Conservation (phyloP, 768 basidiomycete genomes). For the Baorangia bicolor region DNA sequence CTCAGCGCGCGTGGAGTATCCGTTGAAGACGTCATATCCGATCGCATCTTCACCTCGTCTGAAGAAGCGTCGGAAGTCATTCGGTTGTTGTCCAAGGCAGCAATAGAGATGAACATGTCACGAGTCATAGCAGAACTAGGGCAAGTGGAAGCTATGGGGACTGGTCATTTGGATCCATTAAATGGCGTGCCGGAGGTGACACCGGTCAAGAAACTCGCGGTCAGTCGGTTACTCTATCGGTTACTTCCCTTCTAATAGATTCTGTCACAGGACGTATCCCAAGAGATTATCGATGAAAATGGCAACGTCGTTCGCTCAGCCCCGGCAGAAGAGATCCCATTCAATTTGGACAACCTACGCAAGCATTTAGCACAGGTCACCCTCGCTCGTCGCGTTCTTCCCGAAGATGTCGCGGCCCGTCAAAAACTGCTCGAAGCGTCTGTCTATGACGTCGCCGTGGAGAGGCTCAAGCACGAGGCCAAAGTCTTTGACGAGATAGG, state of each 20-base stretch:
- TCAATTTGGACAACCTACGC: conserved; percentile 72
- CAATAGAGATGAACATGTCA: conserved; percentile 53
- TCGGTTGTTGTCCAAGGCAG: conserved; percentile 55
- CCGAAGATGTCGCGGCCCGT: conserved; percentile 66
- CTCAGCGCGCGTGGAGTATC: conserved; percentile 51
- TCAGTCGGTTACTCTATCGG: conserved; percentile 15
- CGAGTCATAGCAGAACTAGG: conserved; percentile 56
- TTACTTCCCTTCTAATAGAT: neutral
- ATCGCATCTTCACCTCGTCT: conserved; percentile 53
- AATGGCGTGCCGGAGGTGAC: conserved; percentile 56
- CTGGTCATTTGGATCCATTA: conserved; percentile 41
- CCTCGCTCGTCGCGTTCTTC: conserved; percentile 60
- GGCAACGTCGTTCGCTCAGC: conserved; percentile 23
- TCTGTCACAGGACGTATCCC: conserved; percentile 12
- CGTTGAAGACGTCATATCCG: conserved; percentile 51
- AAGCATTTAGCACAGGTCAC: conserved; percentile 63
- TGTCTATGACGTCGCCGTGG: conserved; percentile 79
- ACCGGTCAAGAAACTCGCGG: conserved; percentile 55
- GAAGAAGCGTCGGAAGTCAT: conserved; percentile 58
- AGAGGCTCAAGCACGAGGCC: conserved; percentile 64
- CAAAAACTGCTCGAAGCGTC: conserved; percentile 84
- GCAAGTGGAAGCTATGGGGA: conserved; percentile 48
- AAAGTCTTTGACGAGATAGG: conserved; percentile 59
- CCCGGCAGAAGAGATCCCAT: conserved; percentile 50
- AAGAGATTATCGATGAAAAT: conserved; percentile 20